These are phyloP conservation scores for Phytophthora pseudosyringae DNA, from an alignment of 352 stramenopile species.

Conservation along the genomic window DNA sequence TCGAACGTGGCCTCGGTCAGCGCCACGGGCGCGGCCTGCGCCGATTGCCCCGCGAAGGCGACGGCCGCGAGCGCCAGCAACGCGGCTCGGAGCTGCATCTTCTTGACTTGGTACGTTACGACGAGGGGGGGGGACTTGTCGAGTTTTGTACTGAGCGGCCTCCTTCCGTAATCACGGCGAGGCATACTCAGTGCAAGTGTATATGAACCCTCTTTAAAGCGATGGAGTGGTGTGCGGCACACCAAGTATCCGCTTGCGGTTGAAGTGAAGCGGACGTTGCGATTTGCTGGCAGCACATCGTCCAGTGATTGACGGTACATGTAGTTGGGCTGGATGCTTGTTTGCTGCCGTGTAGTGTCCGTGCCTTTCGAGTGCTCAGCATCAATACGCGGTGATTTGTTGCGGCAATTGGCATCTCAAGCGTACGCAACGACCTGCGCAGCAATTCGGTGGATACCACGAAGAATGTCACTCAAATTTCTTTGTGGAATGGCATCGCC, in stretches of 20 bases:
- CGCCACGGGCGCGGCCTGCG: slow-evolving; percentile 33
- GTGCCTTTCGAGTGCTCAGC: too few relatives aligned
- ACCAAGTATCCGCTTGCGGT: background rate
- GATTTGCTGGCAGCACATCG: slow-evolving; percentile 2
- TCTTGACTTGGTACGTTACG: background rate
- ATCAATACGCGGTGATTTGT: too few relatives aligned
- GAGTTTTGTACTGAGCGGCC: slow-evolving; percentile 17
- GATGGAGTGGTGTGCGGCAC: slow-evolving; percentile 7
- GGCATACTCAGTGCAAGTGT: slow-evolving; percentile 6
- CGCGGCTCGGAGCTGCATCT: slow-evolving; percentile 20
- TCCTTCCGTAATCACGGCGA: slow-evolving; percentile 16
- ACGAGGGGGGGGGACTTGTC: slow-evolving; percentile 15
- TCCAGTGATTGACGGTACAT: background rate
- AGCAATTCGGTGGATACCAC: too few relatives aligned
- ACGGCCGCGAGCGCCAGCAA: slow-evolving; percentile 42
- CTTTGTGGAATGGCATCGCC: too few relatives aligned
- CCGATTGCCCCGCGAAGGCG: slow-evolving; percentile 29
- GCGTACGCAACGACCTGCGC: too few relatives aligned
- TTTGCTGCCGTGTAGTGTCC: too few relatives aligned
- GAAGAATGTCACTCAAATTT: too few relatives aligned
- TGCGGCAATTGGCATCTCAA: too few relatives aligned
- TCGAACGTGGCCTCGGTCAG: slow-evolving; percentile 70
- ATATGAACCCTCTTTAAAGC: background rate
- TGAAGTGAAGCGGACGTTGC: background rate
- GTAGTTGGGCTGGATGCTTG: too few relatives aligned